These are phyloP conservation scores for Pseudozyma tsukubaensis DNA, from an alignment of 1,284 basidiomycete species.

Conservation along the genomic window DNA sequence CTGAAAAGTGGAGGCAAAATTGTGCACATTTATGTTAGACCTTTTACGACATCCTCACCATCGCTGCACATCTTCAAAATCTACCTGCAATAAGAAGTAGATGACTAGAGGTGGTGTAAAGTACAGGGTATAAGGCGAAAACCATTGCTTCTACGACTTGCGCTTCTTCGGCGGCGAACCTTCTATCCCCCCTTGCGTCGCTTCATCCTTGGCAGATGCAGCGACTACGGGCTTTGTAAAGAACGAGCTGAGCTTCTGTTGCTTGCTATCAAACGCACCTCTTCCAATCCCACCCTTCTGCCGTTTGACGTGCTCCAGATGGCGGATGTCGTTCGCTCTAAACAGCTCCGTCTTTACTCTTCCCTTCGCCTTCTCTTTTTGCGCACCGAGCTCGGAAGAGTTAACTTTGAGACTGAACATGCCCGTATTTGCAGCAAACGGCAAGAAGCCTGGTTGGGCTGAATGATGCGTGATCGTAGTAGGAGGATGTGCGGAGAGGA, in stretches of 20 bases:
- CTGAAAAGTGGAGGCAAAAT: too few relatives aligned
- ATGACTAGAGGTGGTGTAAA: not conserved
- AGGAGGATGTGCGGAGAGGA: conserved; percentile 46
- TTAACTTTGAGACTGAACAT: conserved; percentile 49
- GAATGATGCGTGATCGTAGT: conserved; percentile 25
- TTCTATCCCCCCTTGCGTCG: not conserved
- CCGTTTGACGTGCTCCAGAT: conserved; percentile 32
- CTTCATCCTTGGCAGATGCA: not conserved
- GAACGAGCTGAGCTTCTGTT: conserved; percentile 38
- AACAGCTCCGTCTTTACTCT: conserved; percentile 25
- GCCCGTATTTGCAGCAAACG: conserved; percentile 56
- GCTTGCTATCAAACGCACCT: conserved; percentile 27
- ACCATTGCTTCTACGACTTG: too few relatives aligned
- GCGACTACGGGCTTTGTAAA: conserved; percentile 6
- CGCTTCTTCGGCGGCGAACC: conserved; percentile 21
- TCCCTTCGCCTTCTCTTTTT: not conserved
- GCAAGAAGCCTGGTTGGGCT: conserved; percentile 28
- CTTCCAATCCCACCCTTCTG: conserved; percentile 46
- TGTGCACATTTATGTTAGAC: too few relatives aligned
- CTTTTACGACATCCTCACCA: too few relatives aligned
- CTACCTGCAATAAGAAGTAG: not conserved
- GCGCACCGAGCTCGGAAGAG: not conserved
- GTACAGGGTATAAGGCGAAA: not conserved
- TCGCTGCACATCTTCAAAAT: not conserved
- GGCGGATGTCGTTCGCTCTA: conserved; percentile 34